phyloP scores from a whole-genome alignment of 805 yeast species.

The Candida takata region DNA sequence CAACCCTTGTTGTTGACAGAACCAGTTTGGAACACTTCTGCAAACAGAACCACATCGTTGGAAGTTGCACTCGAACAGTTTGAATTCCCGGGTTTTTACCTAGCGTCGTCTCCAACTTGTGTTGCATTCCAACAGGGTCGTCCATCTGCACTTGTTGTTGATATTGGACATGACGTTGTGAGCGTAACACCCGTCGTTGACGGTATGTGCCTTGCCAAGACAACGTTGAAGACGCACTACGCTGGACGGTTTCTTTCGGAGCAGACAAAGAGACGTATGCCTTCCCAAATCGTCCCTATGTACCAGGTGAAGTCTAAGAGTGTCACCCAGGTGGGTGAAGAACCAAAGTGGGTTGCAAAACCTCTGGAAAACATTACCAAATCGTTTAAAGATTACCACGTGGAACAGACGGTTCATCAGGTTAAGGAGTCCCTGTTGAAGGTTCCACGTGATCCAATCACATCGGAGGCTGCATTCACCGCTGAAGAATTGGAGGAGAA shows the following conservation, averaged over 20 bases:
- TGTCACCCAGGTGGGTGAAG: slow-evolving; percentile 24
- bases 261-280: slow-evolving; percentile 40
- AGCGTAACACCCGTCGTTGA: slow-evolving; percentile 80
- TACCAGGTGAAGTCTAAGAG: slow-evolving; percentile 46
- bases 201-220: slow-evolving; percentile 67
- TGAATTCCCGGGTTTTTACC: slow-evolving; percentile 72
- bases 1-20: slow-evolving; percentile 81
- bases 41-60: slow-evolving; percentile 60
- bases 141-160: slow-evolving; percentile 81
- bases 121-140: slow-evolving; percentile 84
- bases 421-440: slow-evolving; percentile 68
- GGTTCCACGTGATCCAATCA: slow-evolving; percentile 37
- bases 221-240: slow-evolving; percentile 62
- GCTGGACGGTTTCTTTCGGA: slow-evolving; percentile 65
- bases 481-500: slow-evolving; percentile 21
- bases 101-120: slow-evolving; percentile 81
- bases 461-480: slow-evolving; percentile 9
- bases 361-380: slow-evolving; percentile 19
- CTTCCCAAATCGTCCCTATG: slow-evolving; percentile 34
- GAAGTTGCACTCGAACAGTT: slow-evolving; percentile 65
- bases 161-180: slow-evolving; percentile 71
- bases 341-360: slow-evolving; percentile 26
- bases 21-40: slow-evolving; percentile 74
- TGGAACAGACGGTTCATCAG: slow-evolving; percentile 52
- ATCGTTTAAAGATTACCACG: slow-evolving; percentile 51